Conservation (phyloP, 1,284 basidiomycete genomes). For the Cutaneotrichosporon arboriforme region DNA sequence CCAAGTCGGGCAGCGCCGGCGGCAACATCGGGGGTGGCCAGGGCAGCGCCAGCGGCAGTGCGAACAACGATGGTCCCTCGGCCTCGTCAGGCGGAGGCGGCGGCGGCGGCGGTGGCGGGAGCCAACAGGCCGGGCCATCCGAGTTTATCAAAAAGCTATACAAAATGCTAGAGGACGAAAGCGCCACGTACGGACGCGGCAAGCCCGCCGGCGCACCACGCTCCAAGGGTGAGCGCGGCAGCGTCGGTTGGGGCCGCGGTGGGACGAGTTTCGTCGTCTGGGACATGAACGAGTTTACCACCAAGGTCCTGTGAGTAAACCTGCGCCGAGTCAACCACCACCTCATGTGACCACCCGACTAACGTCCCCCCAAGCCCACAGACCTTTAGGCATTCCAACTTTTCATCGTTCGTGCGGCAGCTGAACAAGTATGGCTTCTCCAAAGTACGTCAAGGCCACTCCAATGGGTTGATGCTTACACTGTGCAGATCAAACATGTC, state of each 20-base stretch:
- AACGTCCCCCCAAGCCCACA: constrained; percentile 54
- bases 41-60: neutral
- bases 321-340: no score
- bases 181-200: constrained; percentile 33
- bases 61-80: neutral
- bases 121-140: constrained; percentile 38
- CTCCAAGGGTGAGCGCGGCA: constrained; percentile 29
- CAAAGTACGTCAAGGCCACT: constrained; percentile 56
- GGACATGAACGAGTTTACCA: constrained; percentile 98
- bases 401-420: constrained; percentile 88
- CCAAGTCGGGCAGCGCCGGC: constrained; percentile 1
- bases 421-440: constrained; percentile 99
- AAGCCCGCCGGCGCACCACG: constrained; percentile 27
- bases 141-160: constrained; percentile 97
- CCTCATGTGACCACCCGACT: neutral
- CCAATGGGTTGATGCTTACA: neutral
- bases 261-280: constrained; percentile 93
- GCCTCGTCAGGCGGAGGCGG: neutral
- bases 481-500: constrained; percentile 39
- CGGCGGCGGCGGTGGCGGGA: neutral
- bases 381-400: constrained; percentile 96
- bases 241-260: constrained; percentile 72
- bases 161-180: constrained; percentile 56
- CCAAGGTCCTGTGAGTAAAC: constrained; percentile 68
- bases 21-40: neutral